Base-by-base conservation (phyloP, 257 asterid species). In the Cruciata laevipes region DNA sequence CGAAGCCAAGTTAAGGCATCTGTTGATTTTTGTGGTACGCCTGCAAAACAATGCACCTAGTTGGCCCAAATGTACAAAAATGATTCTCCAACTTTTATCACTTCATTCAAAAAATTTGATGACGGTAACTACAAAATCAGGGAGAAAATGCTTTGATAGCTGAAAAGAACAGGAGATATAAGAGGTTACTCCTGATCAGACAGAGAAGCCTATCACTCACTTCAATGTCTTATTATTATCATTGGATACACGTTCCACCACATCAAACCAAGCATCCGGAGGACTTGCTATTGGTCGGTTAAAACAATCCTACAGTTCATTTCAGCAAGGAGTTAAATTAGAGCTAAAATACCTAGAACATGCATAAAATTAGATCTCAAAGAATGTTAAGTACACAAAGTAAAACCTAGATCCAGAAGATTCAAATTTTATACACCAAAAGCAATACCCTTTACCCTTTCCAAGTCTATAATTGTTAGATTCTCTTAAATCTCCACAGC, bases 251-350 rank as follows among this genome's bases (percentile, higher is more conserved):
- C 99, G 99, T 83, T 90, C 97, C 81, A 94, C 98, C 83, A 94
- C 84, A 82, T 94, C 99, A 69, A 94, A 82, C 99, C 99, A 94
- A 82, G 99, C 89, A 94, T 94, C 99, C 18, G 99, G 99, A 74
- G 97, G 82, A 74, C 99, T 88, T n/a, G 95, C 71, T 78, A 94
- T 94, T 56, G 99, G 99, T 73, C 98, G 85, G 52, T 87, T 90
- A 79, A 94, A 94, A 85, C 97, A 94, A 84, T 90, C 99, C 99
- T 94, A 81, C 65, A 69, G 74, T 71, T 70, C 57, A 65, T 27
- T 57, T 21, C 4, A 40, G 53, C 51, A 73, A 64, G 37, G 33
- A 67, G 25, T n/a, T n/a, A n/a, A n/a, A n/a, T n/a, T n/a, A n/a
- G n/a, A n/a, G n/a, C n/a, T n/a, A n/a, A n/a, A n/a, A n/a, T n/a